Conservation (phyloP, 176 grass and related monocot species). For the Alopecurus myosuroides region DNA sequence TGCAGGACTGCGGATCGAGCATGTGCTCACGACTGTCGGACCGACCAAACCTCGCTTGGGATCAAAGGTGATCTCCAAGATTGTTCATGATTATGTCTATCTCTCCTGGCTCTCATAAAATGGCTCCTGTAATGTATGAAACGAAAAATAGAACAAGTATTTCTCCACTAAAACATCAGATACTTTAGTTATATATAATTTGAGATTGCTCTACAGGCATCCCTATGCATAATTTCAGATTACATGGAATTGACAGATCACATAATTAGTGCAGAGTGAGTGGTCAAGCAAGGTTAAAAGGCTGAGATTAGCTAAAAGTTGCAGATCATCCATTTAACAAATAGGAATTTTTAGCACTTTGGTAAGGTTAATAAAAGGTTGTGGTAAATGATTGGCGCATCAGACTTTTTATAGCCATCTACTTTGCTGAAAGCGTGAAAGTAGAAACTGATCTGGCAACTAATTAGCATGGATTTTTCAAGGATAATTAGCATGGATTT, state of each 20-base stretch:
- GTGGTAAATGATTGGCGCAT: constrained; percentile 44
- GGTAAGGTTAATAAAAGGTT: constrained; percentile 29
- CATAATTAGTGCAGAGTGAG: constrained; percentile 18
- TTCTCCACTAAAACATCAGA: neutral
- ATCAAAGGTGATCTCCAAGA: too few species aligned
- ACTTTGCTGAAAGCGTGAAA: constrained; percentile 27
- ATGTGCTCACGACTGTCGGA: too few species aligned
- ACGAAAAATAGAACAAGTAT: neutral
- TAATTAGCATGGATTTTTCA: too few species aligned
- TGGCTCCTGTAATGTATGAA: neutral
- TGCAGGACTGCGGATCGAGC: too few species aligned
- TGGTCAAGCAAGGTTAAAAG: constrained; percentile 23
- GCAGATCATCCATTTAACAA: constrained; percentile 17
- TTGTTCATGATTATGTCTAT: too few species aligned
- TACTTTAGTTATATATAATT: neutral
- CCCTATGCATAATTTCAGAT: neutral
- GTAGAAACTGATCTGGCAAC: constrained; percentile 11
- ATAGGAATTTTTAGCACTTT: constrained; percentile 31
- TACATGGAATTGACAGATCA: neutral
- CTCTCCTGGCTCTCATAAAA: neutral
- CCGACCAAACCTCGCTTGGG: too few species aligned
- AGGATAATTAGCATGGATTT: too few species aligned
- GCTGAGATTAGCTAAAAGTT: constrained; percentile 16
- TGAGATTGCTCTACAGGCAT: neutral
- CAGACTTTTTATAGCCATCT: neutral